Evolutionary conservation across 2,329 filamentous ascomycete genomes (phyloP).

Genomic region (Fonsecaea nubica): DNA sequence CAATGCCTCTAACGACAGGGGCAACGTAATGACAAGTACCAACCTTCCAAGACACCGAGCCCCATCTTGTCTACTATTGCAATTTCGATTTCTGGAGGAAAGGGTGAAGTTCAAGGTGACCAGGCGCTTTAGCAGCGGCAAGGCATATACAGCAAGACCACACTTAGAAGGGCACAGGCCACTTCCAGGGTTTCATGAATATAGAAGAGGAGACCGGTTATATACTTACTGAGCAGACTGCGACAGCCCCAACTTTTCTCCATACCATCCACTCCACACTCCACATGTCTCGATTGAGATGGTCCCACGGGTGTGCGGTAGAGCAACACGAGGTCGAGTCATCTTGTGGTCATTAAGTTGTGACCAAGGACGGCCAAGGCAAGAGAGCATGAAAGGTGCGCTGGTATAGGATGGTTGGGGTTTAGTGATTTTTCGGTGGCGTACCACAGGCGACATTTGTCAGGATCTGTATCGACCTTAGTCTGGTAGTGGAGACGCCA

Average conservation of each 20-base stretch:
- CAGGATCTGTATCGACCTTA: constrained; percentile 3
- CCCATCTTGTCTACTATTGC: constrained; percentile 9
- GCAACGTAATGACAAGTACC: background rate
- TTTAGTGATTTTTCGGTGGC: constrained; percentile 9
- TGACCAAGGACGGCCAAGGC: constrained; percentile 12
- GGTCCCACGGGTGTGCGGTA: constrained; percentile 9
- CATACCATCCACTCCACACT: background rate
- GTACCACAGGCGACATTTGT: background rate
- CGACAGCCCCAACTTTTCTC: constrained; percentile 13
- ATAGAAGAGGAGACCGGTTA: background rate
- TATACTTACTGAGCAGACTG: constrained; percentile 5
- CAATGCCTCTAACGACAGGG: no score
- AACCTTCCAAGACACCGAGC: constrained; percentile 19
- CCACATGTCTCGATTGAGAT: constrained; percentile 20
- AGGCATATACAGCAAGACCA: background rate
- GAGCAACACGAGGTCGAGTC: constrained; percentile 13
- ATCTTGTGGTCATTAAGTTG: background rate
- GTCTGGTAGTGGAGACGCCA: background rate
- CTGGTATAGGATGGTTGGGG: constrained; percentile 10
- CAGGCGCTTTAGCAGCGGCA: background rate
- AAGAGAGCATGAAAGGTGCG: constrained; percentile 2
- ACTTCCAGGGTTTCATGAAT: background rate
- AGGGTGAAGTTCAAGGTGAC: background rate
- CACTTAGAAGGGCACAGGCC: background rate
- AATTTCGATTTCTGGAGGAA: background rate